Conservation (phyloP, 2,329 filamentous ascomycete species). For the Aspergillus aculeatinus region DNA sequence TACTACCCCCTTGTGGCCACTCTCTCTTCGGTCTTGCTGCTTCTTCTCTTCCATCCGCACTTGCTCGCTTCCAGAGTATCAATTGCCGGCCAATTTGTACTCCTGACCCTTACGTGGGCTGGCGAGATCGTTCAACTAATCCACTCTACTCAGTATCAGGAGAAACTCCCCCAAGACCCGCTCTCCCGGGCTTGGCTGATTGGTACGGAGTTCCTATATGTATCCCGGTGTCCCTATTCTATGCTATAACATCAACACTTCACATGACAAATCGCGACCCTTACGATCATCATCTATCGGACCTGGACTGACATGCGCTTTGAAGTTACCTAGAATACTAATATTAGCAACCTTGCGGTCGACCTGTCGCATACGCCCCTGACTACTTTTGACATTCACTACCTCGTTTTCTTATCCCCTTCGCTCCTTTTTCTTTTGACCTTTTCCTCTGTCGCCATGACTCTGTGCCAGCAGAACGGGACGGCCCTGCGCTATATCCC, state of each 20-base stretch:
- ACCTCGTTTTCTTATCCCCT: background rate
- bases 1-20: constrained; percentile 9
- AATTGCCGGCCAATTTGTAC: constrained; percentile 21
- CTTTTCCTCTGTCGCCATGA: background rate
- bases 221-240: background rate
- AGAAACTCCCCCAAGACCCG: background rate
- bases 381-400: background rate
- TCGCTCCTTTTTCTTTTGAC: background rate
- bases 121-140: background rate
- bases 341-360: background rate
- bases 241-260: background rate
- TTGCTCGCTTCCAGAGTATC: constrained; percentile 7
- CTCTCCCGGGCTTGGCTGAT: background rate
- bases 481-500: constrained; percentile 58
- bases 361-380: background rate
- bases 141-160: background rate
- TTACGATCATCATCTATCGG: background rate
- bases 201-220: background rate
- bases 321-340: background rate
- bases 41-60: constrained; percentile 7
- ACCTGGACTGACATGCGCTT: background rate
- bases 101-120: background rate
- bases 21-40: constrained; percentile 6
- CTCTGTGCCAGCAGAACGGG: background rate
- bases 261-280: background rate